Percentiles rank a stretch among this genome's conserved stretches.
Evolutionary conservation across 2,329 filamentous ascomycete genomes (phyloP).

Genomic region (Aphanoascus verrucosus): DNA sequence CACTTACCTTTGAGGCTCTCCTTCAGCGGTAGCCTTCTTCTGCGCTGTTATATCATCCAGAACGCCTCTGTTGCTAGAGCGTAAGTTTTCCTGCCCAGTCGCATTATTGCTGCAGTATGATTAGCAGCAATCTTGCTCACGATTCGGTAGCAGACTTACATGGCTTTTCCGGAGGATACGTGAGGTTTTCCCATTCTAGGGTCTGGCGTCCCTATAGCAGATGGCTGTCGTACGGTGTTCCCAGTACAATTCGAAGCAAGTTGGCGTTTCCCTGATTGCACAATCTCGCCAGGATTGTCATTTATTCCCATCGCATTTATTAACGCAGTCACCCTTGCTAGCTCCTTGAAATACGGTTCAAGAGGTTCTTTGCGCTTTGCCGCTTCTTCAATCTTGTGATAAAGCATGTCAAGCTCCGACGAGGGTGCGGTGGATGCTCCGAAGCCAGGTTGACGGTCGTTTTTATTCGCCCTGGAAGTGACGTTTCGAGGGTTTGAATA

Average conservation of each 20-base stretch:
- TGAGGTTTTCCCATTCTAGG: not conserved
- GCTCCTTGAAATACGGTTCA: slow-evolving; percentile 23
- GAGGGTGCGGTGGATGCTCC: slow-evolving; percentile 8
- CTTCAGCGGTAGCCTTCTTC: not conserved
- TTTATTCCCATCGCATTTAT: slow-evolving; percentile 5
- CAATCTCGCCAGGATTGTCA: not conserved
- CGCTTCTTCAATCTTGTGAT: slow-evolving; percentile 25
- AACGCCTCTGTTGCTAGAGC: not conserved
- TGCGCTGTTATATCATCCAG: not conserved
- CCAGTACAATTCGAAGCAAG: not conserved
- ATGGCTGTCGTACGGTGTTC: not conserved
- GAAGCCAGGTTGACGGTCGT: not conserved
- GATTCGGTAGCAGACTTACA: not conserved
- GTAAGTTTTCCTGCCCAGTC: not conserved
- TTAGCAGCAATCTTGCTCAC: not conserved
- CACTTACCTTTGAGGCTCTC: not conserved
- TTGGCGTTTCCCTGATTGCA: not conserved
- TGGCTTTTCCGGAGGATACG: not conserved
- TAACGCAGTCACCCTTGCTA: slow-evolving; percentile 16
- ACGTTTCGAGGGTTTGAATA: not conserved
- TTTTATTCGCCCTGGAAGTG: not conserved
- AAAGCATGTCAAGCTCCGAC: slow-evolving; percentile 21
- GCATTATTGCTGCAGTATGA: not conserved
- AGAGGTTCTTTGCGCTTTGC: slow-evolving; percentile 22
- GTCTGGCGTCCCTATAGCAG: not conserved